Base-by-base conservation (phyloP, 495 filamentous ascomycete genomes). In the Aspergillus incahuasiensis region DNA sequence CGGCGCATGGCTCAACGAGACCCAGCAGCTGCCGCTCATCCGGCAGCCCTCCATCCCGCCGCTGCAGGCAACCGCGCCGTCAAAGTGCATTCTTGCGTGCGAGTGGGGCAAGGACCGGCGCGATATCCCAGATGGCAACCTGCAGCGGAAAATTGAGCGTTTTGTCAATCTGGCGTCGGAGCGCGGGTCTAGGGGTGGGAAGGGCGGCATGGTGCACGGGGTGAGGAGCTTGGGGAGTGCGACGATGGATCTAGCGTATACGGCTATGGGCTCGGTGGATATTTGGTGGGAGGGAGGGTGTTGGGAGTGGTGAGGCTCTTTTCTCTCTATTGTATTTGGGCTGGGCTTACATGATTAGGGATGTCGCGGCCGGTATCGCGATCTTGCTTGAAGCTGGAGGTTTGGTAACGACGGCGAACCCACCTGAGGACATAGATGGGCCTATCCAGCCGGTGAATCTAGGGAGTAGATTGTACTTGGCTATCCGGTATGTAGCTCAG, bases 41-140 rank as follows among this genome's bases (percentile, higher is more conserved):
- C 75, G 74, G 20, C 76, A 79, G 35, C 82, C 82, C 0, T 59
- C 64, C 24, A 70, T 82, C 52, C 80, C 82, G 21, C 78, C 82
- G 1, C 73, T 88, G 69, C 85, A 85, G 0, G 57, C 63, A n/a
- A 77, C 77, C 25, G 85, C 85, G 6, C 86, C 86, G 2, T 74
- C 74, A 3, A 78, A 82, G n/a, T 89, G 86, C 55, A 72, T 86
- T 20, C 84, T 89, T 63, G 75, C 79, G 2, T 88, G 83, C 61
- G 86, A 89, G 57, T 89, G 85, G 85, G 86, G 85, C 2, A 89
- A 89, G 63, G 85, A 88, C 56, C 74, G 86, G 25, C 75, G 79
- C 45, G 85, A 88, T 60, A 68, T 64, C 34, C 73, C 73, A 0
- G 83, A 82, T 15, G 81, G 85, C 7, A 88, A 86, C 60, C 62